Conservation (phyloP, 2,329 filamentous ascomycete genomes). For the Xylariaceae sp. region DNA sequence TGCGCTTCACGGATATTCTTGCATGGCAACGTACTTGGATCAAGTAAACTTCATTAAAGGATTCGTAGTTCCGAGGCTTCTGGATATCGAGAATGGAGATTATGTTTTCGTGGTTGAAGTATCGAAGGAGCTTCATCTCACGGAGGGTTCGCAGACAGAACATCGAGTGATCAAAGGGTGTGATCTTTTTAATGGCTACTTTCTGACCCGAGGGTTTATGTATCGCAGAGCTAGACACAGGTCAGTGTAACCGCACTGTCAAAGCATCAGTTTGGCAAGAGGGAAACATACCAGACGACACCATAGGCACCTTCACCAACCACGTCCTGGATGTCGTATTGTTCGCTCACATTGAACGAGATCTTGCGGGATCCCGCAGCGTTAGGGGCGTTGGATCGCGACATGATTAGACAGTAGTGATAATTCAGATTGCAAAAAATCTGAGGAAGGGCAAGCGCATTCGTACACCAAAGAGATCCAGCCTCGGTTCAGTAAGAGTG, state of each 20-base stretch:
- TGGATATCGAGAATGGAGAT: constrained; percentile 99
- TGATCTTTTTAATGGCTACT: constrained; percentile 99
- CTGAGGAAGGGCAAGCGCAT: not conserved
- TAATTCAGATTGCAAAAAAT: not conserved
- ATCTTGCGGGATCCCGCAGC: constrained; percentile 78
- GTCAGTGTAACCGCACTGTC: constrained; percentile 6
- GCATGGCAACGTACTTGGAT: constrained; percentile 69
- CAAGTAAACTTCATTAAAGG: constrained; percentile 95
- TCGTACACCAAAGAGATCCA: not conserved
- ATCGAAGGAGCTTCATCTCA: constrained; percentile 97
- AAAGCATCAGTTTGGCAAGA: not conserved
- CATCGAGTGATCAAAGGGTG: constrained; percentile 98
- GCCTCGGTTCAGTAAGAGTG: not conserved
- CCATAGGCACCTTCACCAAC: constrained; percentile 98
- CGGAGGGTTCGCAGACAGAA: constrained; percentile 94
- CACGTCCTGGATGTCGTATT: constrained; percentile 99
- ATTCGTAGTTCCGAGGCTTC: constrained; percentile 93
- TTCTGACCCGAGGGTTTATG: constrained; percentile 98
- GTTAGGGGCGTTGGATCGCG: constrained; percentile 53
- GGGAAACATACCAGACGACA: constrained; percentile 78
- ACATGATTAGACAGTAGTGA: constrained; percentile 37
- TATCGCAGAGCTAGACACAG: constrained; percentile 70
- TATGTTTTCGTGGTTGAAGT: constrained; percentile 99
- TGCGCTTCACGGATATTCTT: not conserved
- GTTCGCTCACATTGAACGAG: constrained; percentile 98